These are phyloP conservation scores for Metarhizium brunneum DNA, from an alignment of 2,329 filamentous ascomycete species.

Conservation along the genomic window DNA sequence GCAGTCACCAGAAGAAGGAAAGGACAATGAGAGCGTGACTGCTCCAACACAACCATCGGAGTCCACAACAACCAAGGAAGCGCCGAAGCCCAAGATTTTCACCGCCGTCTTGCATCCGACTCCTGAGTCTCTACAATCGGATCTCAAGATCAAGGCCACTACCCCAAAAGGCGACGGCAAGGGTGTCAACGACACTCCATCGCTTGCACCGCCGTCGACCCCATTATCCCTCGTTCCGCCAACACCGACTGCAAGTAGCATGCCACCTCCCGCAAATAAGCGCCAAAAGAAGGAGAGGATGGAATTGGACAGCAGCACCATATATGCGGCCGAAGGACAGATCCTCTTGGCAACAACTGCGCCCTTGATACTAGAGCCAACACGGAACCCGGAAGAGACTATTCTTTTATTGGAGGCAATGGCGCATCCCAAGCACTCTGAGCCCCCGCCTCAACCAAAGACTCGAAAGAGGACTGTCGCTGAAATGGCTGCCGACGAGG, in stretches of 20 bases:
- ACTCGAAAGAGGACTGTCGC: constrained; percentile 87
- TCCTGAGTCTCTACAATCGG: constrained; percentile 60
- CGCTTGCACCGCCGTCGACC: constrained; percentile 56
- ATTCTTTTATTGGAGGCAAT: constrained; percentile 63
- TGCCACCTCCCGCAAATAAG: constrained; percentile 58
- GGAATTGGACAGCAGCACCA: constrained; percentile 65
- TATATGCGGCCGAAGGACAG: constrained; percentile 67
- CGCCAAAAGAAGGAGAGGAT: constrained; percentile 61
- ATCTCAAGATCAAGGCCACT: constrained; percentile 66
- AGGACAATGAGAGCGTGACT: constrained; percentile 52
- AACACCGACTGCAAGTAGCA: constrained; percentile 50
- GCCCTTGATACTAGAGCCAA: constrained; percentile 69
- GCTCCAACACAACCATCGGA: constrained; percentile 40
- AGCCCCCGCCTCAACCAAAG: constrained; percentile 74
- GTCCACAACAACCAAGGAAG: constrained; percentile 21
- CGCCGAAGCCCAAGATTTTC: constrained; percentile 53
- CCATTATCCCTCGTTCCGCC: constrained; percentile 50
- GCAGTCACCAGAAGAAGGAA: constrained; percentile 20
- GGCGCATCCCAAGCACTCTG: constrained; percentile 67
- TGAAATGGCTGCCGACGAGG: constrained; percentile 91
- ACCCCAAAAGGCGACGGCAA: constrained; percentile 49
- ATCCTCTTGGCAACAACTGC: constrained; percentile 65
- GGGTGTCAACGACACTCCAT: constrained; percentile 20
- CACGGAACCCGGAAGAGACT: constrained; percentile 57
- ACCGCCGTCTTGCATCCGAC: constrained; percentile 85